Base-by-base conservation (phyloP, 1,284 basidiomycete species). In the Cryptococcus sp. region DNA sequence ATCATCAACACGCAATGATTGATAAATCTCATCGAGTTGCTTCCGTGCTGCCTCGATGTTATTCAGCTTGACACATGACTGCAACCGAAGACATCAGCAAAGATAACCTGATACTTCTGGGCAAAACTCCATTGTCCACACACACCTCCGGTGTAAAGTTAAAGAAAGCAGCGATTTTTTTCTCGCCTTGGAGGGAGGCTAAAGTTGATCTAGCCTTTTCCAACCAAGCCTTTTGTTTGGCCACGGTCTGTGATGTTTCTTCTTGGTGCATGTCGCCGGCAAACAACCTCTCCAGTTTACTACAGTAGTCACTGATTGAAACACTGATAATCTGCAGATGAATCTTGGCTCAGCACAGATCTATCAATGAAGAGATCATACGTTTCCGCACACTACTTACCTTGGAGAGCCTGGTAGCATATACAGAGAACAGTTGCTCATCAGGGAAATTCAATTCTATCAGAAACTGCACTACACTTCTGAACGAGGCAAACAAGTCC, bases 41-140 rank as follows among this genome's bases (percentile, higher is more conserved):
- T 85, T 85, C 12, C 94, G 84, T 1, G 94, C 93, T 2, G 91
- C 88, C 67, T 96, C 93, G 62, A 98, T 87, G 72, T 98, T 98
- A 80, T 99, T 98, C 47, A 98, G 82, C 79, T 97, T 98, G 69
- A 98, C 91, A 70, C 95, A 98, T 0, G 91, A 93, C 79, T 93
- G 64, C 23, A 18, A 21, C 52, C 16, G 53, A 53, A 47, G 55
- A 4, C 7, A 48, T 52, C 28, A 51, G 33, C 3, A 52, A 13
- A 38, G 16, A 15, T 5, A 33, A 5, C 28, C 33, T 38, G 42
- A n/a, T 20, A 33, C 15, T 20, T 18, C 46, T 6, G 15, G 38
- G 16, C 35, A 28, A 21, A 20, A 18, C 20, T 9, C 16, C 21
- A 2, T 24, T 15, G 3, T 24, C 49, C 4, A 43, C 8, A 68